Evolutionary conservation across 2,329 filamentous ascomycete species (phyloP), one percentile per base, ranked within the genome.

Genomic region (Apiospora kogelbergensis): DNA sequence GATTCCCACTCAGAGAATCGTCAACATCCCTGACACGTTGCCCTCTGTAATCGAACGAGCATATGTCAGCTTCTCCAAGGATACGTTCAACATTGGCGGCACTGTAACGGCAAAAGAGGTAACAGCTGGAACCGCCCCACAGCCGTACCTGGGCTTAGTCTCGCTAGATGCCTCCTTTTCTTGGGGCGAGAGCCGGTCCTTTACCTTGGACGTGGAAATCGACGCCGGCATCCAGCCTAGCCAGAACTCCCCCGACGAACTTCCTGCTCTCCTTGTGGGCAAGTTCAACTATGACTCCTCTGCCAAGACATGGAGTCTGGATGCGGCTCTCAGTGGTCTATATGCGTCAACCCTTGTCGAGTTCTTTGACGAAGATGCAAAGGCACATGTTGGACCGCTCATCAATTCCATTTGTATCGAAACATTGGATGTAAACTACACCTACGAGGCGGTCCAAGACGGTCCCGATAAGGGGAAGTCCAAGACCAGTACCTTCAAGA

Each of bases 311-410:
- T 44, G 42, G 42, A 20, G 6, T 5, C 42, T 44, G 15, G 15
- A 6, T 6, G 42, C 42, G 17, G 6, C 42, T 17, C 42, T 44
- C 13, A 20, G 17, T 17, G 17, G 17, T 20, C 42, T 44, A 17
- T 44, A 44, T 6, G 42, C 42, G 17, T 17, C 42, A 17, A 17
- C 42, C 13, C 42, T 44, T 20, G 15, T 44, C 42, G 42, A 44
- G 42, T 44, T 44, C 42, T 44, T 44, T 20, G 42, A 44, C 42
- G 3, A 17, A 20, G 42, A 44, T 44, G 42, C 17, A 17, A 20
- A 20, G 15, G 17, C 13, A 20, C 42, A 44, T 6, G 42, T 44
- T 6, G 57, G 78, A 7, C 71, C 74, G 2, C 11, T 66, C 1
- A 44, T 44, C 42, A 20, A 44, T 11, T 44, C 42, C 1, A 44